These are phyloP conservation scores for Exutisphaerella laricina DNA, from an alignment of 2,329 filamentous ascomycete genomes.

Conservation along the genomic window DNA sequence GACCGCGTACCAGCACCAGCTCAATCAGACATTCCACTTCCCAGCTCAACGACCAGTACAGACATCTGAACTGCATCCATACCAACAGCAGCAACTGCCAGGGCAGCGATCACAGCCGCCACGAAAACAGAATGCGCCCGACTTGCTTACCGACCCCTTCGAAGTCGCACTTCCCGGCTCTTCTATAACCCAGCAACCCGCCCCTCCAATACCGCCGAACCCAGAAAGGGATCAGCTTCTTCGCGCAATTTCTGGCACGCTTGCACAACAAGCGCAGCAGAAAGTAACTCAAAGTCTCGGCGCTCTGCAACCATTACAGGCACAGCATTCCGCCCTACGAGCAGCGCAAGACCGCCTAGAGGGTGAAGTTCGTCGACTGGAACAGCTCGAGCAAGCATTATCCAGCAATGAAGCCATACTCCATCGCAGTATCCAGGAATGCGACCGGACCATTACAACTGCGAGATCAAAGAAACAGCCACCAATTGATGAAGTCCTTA, in stretches of 20 bases:
- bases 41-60: no score
- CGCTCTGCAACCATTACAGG: slow-evolving; percentile 67
- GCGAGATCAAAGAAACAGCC: slow-evolving; percentile 66
- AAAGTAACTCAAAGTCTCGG: slow-evolving; percentile 67
- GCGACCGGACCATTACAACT: slow-evolving; percentile 69
- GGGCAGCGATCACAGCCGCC: slow-evolving; percentile 14
- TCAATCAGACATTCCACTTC: no score
- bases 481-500: slow-evolving; percentile 80
- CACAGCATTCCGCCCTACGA: slow-evolving; percentile 73
- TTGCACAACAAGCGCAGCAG: slow-evolving; percentile 63
- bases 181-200: slow-evolving; percentile 47
- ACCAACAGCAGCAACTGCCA: no score
- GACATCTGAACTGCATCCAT: no score
- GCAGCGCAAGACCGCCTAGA: slow-evolving; percentile 64
- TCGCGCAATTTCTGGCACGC: slow-evolving; percentile 63
- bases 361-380: slow-evolving; percentile 65
- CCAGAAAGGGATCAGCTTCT: slow-evolving; percentile 90
- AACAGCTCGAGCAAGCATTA: slow-evolving; percentile 64
- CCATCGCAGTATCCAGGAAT: slow-evolving; percentile 68
- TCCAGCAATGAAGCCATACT: slow-evolving; percentile 73
- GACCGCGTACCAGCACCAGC: no score
- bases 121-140: slow-evolving; percentile 33
- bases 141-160: slow-evolving; percentile 60
- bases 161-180: slow-evolving; percentile 53
- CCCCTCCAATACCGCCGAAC: slow-evolving; percentile 88